Evolutionary conservation across 31 red algal species (phyloP).

Genomic region (Endocladia muricata): DNA sequence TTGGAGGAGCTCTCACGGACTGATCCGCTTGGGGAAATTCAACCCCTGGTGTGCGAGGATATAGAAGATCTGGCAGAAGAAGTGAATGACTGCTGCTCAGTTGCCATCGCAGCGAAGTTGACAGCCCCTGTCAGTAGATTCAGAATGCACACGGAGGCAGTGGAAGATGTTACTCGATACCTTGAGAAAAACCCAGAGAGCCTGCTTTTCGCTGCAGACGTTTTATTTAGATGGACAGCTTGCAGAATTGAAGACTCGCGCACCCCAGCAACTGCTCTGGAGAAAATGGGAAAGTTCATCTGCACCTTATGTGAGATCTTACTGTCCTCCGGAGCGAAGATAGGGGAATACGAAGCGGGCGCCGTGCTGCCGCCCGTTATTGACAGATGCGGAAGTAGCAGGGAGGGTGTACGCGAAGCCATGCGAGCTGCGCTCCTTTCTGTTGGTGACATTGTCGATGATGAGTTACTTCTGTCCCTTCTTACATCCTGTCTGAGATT

Average conservation of each 20-base stretch:
- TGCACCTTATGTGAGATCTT: constrained; percentile 69
- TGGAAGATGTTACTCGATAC: constrained; percentile 27
- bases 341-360: constrained; percentile 76
- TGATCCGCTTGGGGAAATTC: constrained; percentile 26
- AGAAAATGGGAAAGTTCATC: constrained; percentile 49
- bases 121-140: constrained; percentile 67
- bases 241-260: constrained; percentile 59
- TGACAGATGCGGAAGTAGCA: constrained; percentile 50
- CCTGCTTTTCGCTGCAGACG: constrained; percentile 30
- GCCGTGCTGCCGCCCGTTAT: constrained; percentile 57
- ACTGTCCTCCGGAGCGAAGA: constrained; percentile 41
- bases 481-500: constrained; percentile 42
- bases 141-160: constrained; percentile 64
- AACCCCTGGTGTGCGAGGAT: constrained; percentile 44
- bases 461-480: constrained; percentile 31
- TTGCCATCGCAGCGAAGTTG: constrained; percentile 32
- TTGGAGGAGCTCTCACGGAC: constrained; percentile 27
- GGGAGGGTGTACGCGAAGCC: constrained; percentile 38
- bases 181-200: constrained; percentile 50
- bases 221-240: constrained; percentile 54
- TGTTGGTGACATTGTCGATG: constrained; percentile 48
- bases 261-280: constrained; percentile 62
- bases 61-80: constrained; percentile 51
- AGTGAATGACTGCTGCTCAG: constrained; percentile 47
- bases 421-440: constrained; percentile 33